These are phyloP conservation scores for Aspergillus piperis DNA, from an alignment of 2,329 filamentous ascomycete genomes.

Conservation along the genomic window DNA sequence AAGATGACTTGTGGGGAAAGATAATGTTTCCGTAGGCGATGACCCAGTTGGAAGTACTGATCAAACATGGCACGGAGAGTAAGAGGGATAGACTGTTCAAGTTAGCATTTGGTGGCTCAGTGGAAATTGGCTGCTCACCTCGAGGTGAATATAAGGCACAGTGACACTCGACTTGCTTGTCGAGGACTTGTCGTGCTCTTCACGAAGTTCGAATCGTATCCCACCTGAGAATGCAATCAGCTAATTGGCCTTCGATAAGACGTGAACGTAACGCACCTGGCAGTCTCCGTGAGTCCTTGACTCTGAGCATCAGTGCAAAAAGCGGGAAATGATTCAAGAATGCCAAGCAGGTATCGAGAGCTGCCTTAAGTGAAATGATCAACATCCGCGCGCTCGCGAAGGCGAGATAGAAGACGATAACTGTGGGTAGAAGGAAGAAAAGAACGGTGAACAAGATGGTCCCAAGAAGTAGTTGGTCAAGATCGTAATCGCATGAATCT, in stretches of 20 bases:
- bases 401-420: slow-evolving; percentile 94
- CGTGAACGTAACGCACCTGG: slow-evolving; percentile 61
- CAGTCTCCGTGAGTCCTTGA: slow-evolving; percentile 88
- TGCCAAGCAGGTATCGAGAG: slow-evolving; percentile 86
- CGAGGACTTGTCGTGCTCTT: slow-evolving; percentile 58
- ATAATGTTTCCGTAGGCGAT: slow-evolving; percentile 93
- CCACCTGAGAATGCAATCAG: slow-evolving; percentile 56
- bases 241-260: slow-evolving; percentile 7
- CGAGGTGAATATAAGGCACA: slow-evolving; percentile 82
- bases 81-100: slow-evolving; percentile 74
- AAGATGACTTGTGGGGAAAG: slow-evolving; percentile 84
- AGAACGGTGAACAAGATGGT: slow-evolving; percentile 95
- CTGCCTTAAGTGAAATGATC: slow-evolving; percentile 90
- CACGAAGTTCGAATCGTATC: slow-evolving; percentile 85
- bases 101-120: slow-evolving; percentile 18
- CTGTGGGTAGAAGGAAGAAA: slow-evolving; percentile 91
- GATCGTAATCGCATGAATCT: slow-evolving; percentile 97
- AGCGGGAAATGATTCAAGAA: slow-evolving; percentile 97
- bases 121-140: slow-evolving; percentile 56
- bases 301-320: slow-evolving; percentile 91
- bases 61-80: slow-evolving; percentile 93
- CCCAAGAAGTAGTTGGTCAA: slow-evolving; percentile 92
- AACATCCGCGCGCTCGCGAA: slow-evolving; percentile 93
- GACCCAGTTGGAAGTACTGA: slow-evolving; percentile 93
- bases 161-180: slow-evolving; percentile 51